Base-by-base conservation (phyloP, 495 filamentous ascomycete genomes). In the Talaromyces borbonicus region DNA sequence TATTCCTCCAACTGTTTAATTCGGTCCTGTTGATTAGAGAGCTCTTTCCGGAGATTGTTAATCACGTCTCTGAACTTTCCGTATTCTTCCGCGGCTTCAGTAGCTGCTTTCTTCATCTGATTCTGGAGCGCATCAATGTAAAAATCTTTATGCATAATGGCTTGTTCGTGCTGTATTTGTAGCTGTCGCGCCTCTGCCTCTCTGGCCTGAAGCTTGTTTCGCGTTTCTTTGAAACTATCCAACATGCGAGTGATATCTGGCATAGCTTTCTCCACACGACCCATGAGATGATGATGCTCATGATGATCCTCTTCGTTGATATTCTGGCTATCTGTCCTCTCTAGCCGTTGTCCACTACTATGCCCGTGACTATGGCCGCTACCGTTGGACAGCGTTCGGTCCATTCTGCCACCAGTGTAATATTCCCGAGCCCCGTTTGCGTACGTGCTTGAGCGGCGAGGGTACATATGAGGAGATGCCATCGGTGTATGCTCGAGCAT, bases 11-110 rank as follows among this genome's bases (percentile, higher is more conserved):
- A 58, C 29, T 77, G 71, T 22, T 67, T 71, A 19, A 78, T 63
- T 53, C 73, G 69, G 29, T 73, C 73, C 36, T 77, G 73, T 15
- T 81, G 55, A 46, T 78, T 74, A 19, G 67, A 67, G 4, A 84
- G 63, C 55, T 84, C 80, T 24, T 70, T 59, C 9, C 69, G 73
- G 4, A 77, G 58, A 38, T 73, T 67, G 29, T 65, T 69, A 56
- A 75, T 67, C 24, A 61, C 65, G 20, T 71, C 66, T 49, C 67
- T 72, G 29, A 75, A 56, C 24, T 57, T 66, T 15, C 65, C 59
- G 27, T 57, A 57, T 51, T 77, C 72, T 36, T 67, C 73, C 1
- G 71, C 69, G 30, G 61, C 67, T 49, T 77, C 69, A 18, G 60
- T 65, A 15, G 70, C 69, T 12, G 71, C 65, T 36, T 74, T 74